Conservation (phyloP, 2,329 filamentous ascomycete species). For the Helotiales sp. region DNA sequence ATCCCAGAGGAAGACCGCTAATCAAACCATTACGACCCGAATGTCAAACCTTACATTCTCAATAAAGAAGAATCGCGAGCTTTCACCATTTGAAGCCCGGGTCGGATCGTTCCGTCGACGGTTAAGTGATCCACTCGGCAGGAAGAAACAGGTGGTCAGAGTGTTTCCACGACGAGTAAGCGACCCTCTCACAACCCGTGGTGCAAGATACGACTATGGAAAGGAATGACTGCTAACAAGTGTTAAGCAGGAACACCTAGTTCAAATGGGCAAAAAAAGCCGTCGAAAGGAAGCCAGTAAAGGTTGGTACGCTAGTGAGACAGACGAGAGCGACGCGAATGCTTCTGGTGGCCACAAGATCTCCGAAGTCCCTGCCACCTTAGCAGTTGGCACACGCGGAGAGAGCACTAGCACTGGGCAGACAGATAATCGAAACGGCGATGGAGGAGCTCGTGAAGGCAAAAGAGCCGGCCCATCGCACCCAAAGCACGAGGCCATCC, state of each 20-base stretch:
- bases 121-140: too few species aligned
- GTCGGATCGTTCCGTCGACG: constrained; percentile 13
- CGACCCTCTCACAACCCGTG: too few species aligned
- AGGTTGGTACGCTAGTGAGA: constrained; percentile 19
- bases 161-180: too few species aligned
- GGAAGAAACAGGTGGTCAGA: too few species aligned
- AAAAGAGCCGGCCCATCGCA: background rate
- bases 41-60: constrained; percentile 23
- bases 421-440: constrained; percentile 8
- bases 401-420: constrained; percentile 16
- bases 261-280: constrained; percentile 12
- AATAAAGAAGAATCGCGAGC: constrained; percentile 21
- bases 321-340: constrained; percentile 14
- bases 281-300: constrained; percentile 11
- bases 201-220: too few species aligned
- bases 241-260: too few species aligned
- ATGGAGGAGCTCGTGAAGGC: constrained; percentile 15
- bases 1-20: constrained; percentile 8
- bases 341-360: constrained; percentile 1
- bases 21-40: constrained; percentile 8
- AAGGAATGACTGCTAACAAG: too few species aligned
- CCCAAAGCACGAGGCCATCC: background rate
- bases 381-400: background rate
- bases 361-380: background rate
- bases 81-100: constrained; percentile 18